Evolutionary conservation across 805 yeast species (phyloP), one percentile per base, ranked within the genome.

Genomic region (Yamadazyma sp.): DNA sequence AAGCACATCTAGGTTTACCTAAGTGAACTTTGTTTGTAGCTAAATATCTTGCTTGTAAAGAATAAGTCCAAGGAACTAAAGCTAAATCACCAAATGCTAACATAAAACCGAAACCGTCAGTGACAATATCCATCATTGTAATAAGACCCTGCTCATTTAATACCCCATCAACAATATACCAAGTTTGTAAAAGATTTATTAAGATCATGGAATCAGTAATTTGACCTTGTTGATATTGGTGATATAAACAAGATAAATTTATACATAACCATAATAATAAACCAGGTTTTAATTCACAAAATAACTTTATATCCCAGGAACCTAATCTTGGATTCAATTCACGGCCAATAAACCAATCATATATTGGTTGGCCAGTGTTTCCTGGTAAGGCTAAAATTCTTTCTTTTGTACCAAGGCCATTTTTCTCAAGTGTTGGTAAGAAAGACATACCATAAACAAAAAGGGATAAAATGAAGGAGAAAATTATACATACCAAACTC

Each of bases 91-190:
- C 98, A 65, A 91, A 89, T 3, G 88, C 79, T 35, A 93, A 69
- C 98, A 93, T 93, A 62, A 82, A 89, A 1, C 98, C 98, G 56
- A 93, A 87, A 0, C 98, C 98, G 62, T 93, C 98, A 8, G 96
- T 86, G 5, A 94, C 84, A 32, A 89, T 79, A 58, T 93, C 98
- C 75, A 93, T 91, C 97, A 93, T 93, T 5, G 93, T 79, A 40
- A 93, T 66, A 9, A 81, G 75, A 5, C 97, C 97, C 52, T 79
- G 86, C 58, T 93, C 98, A 57, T 88, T 87, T 46, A 86, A 65
- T 0, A 91, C 94, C 31, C 97, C 96, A 55, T 93, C 98, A 52
- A 89, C 67, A 12, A 89, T 81, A 55, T 93, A 93, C 51, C 82
- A 80, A 1, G 81, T 75, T 59, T 93, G 96, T 43, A 91, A 62